A percentile compares a stretch with the other conserved stretches of the same genome.
phyloP scores from a whole-genome alignment of 805 yeast species.

The Pichia rugopelliculosa region DNA sequence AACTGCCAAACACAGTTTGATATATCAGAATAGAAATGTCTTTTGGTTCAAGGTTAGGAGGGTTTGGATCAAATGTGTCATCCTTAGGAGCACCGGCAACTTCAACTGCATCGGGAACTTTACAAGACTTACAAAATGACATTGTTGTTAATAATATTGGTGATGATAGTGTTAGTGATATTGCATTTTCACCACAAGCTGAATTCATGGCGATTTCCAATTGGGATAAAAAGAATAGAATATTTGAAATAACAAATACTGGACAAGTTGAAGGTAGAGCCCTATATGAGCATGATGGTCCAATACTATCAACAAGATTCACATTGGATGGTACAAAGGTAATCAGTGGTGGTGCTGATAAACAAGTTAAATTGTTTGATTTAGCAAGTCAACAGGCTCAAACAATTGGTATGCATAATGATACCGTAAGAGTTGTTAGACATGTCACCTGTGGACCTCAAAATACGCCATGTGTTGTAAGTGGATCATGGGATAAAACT shows the following conservation, averaged over 20 bases:
- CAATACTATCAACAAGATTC: slow-evolving; percentile 80
- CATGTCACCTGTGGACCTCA: slow-evolving; percentile 81
- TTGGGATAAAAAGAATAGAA: slow-evolving; percentile 93
- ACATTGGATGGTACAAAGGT: slow-evolving; percentile 81
- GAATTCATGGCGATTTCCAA: slow-evolving; percentile 76
- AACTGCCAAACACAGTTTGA: neutral
- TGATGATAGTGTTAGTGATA: slow-evolving; percentile 82
- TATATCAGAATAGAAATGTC: slow-evolving; percentile 16
- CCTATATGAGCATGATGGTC: slow-evolving; percentile 80
- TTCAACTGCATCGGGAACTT: slow-evolving; percentile 36
- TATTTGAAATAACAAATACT: slow-evolving; percentile 72
- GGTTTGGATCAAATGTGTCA: slow-evolving; percentile 15
- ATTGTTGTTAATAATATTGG: slow-evolving; percentile 70
- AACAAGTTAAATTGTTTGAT: slow-evolving; percentile 78
- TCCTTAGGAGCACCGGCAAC: slow-evolving; percentile 12
- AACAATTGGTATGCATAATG: slow-evolving; percentile 82
- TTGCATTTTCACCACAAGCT: slow-evolving; percentile 80
- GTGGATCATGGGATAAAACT: slow-evolving; percentile 97
- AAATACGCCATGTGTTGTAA: slow-evolving; percentile 73
- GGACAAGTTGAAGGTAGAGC: slow-evolving; percentile 88
- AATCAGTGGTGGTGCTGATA: slow-evolving; percentile 85
- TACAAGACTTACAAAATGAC: slow-evolving; percentile 63
- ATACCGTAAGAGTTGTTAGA: slow-evolving; percentile 66
- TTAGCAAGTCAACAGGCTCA: slow-evolving; percentile 72
- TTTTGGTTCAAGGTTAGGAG: slow-evolving; percentile 25